phyloP scores from a whole-genome alignment of 768 basidiomycete species.

The Tulasnella sp. region DNA sequence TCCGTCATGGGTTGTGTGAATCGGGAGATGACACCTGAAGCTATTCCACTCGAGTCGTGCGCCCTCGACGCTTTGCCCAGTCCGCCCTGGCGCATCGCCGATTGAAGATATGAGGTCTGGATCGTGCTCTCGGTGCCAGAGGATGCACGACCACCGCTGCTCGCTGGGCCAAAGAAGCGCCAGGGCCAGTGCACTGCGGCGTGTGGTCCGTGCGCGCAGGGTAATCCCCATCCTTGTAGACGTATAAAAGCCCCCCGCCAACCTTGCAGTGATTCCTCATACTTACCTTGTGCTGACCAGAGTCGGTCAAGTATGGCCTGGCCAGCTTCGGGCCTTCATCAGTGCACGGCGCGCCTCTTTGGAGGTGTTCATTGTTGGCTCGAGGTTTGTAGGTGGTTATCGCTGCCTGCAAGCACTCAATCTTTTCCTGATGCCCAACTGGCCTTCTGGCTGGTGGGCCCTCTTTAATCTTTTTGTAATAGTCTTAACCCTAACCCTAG shows the following conservation, averaged over 20 bases:
- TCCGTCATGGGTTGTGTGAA: too few species aligned
- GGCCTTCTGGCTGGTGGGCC: slow-evolving; percentile 21
- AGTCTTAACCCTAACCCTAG: slow-evolving; percentile 11
- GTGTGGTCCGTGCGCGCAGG: neutral
- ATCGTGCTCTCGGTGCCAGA: neutral
- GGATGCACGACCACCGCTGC: neutral
- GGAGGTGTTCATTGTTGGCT: slow-evolving; percentile 1
- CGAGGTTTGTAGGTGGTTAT: slow-evolving; percentile 11
- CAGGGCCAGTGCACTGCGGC: neutral
- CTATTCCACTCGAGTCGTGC: too few species aligned
- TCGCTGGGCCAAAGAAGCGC: neutral
- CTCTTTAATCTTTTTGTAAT: neutral
- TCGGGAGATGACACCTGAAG: too few species aligned
- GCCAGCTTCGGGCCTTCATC: slow-evolving; percentile 11
- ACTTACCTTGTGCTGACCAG: slow-evolving; percentile 19
- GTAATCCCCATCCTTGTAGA: neutral
- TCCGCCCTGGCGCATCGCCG: neutral
- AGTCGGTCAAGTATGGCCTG: slow-evolving; percentile 1
- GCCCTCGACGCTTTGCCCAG: too few species aligned
- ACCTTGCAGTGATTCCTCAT: neutral
- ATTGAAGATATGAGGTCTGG: neutral
- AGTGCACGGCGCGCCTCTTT: slow-evolving; percentile 3
- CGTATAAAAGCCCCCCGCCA: neutral
- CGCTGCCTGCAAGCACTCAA: slow-evolving; percentile 18
- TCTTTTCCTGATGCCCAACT: slow-evolving; percentile 16